Percentiles rank a stretch among this genome's conserved stretches.
Evolutionary conservation across 1,284 basidiomycete species (phyloP).

Genomic region (Rhodotorula sp.): DNA sequence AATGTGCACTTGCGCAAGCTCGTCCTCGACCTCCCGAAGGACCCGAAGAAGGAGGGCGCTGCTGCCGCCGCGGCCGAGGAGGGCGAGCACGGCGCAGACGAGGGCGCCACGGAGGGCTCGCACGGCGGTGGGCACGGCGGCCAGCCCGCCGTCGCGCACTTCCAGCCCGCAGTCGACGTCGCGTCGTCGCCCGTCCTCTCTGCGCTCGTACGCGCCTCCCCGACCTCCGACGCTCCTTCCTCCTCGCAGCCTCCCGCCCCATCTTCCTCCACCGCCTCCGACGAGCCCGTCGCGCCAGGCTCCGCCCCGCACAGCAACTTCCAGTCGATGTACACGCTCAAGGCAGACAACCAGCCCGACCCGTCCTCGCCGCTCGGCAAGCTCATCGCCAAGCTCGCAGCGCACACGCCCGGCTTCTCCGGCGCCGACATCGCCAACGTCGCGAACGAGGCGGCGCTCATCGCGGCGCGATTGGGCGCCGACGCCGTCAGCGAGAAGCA

Average conservation of each 20-base stretch:
- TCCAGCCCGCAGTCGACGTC: slow-evolving; percentile 9
- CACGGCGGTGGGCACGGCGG: background rate
- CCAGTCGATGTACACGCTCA: slow-evolving; percentile 44
- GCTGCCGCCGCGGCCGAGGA: slow-evolving; percentile 7
- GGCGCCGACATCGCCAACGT: slow-evolving; percentile 99
- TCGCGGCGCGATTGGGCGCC: slow-evolving; percentile 82
- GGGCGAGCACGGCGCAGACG: slow-evolving; percentile 3
- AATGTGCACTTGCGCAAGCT: slow-evolving; percentile 88
- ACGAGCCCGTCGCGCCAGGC: background rate
- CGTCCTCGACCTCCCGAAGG: slow-evolving; percentile 49
- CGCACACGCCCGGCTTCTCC: slow-evolving; percentile 95
- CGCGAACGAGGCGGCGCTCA: slow-evolving; percentile 95
- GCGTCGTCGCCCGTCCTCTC: slow-evolving; percentile 26
- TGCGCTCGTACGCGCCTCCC: slow-evolving; percentile 15
- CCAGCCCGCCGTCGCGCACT: slow-evolving; percentile 18
- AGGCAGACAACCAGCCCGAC: slow-evolving; percentile 34
- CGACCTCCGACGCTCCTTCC: slow-evolving; percentile 21
- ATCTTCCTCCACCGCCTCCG: background rate
- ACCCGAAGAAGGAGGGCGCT: background rate
- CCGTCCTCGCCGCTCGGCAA: slow-evolving; percentile 61
- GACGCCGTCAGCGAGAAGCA: slow-evolving; percentile 79
- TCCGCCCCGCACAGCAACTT: slow-evolving; percentile 35
- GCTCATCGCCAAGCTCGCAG: slow-evolving; percentile 87
- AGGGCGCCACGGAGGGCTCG: background rate
- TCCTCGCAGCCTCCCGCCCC: slow-evolving; percentile 10